A percentile compares a stretch with the other conserved stretches of the same genome.
phyloP scores from a whole-genome alignment of 2,329 filamentous ascomycete species.

The Aspergillus fischeri region DNA sequence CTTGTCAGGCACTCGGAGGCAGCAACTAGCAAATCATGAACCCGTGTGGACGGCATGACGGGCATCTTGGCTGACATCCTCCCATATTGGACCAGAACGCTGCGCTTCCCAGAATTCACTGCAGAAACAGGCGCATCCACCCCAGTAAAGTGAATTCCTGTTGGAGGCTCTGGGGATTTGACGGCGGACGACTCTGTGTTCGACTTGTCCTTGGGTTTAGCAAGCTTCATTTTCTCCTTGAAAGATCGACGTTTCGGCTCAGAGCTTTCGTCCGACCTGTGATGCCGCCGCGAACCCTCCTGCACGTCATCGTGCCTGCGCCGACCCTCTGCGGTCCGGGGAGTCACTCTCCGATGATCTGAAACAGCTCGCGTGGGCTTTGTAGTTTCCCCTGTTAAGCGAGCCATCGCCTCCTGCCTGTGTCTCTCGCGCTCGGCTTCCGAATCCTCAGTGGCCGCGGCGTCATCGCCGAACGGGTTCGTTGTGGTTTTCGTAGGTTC shows the following conservation, averaged over 20 bases:
- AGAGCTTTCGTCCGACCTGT: not conserved
- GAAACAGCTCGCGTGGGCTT: conserved; percentile 3
- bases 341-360: conserved; percentile 8
- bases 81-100: conserved; percentile 68
- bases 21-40: conserved; percentile 66
- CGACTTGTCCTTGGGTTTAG: conserved; percentile 13
- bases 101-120: conserved; percentile 72
- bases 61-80: conserved; percentile 67
- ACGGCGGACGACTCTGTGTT: not conserved
- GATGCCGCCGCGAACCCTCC: not conserved
- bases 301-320: not conserved
- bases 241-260: conserved; percentile 27
- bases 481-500: not conserved
- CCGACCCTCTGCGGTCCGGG: not conserved
- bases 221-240: conserved; percentile 26
- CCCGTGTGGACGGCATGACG: conserved; percentile 69
- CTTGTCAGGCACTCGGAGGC: conserved; percentile 62
- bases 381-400: conserved; percentile 27
- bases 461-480: not conserved
- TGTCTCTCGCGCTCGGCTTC: conserved; percentile 20
- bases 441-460: conserved; percentile 8
- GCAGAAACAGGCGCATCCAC: conserved; percentile 76
- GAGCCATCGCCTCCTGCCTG: conserved; percentile 31
- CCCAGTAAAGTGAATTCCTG: conserved; percentile 41
- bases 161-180: conserved; percentile 9